Evolutionary conservation across 192 early-diverging fungal genomes (phyloP).

Genomic region (Martensiomyces pterosporus): DNA sequence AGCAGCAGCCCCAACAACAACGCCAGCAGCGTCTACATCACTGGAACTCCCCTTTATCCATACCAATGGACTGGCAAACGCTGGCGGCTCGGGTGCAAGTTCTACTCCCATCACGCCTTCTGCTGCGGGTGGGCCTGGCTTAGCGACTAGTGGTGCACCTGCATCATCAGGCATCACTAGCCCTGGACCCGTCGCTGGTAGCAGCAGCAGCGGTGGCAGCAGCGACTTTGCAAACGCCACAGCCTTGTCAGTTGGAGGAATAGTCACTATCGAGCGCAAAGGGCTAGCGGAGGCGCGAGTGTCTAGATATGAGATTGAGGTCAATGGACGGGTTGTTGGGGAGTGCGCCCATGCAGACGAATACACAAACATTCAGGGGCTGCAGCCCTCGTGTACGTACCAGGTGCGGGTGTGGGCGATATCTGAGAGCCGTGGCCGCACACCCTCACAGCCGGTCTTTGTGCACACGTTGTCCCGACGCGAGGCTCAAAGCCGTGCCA

Average conservation of each 20-base stretch:
- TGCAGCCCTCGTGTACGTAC: constrained; percentile 26
- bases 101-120: too few relatives aligned
- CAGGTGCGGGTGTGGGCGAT: constrained; percentile 42
- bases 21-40: not conserved
- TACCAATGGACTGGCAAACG: too few relatives aligned
- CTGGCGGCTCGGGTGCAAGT: too few relatives aligned
- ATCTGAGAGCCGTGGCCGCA: constrained; percentile 30
- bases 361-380: constrained; percentile 9
- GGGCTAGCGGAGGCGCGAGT: constrained; percentile 17
- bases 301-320: constrained; percentile 30
- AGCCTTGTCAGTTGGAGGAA: not conserved
- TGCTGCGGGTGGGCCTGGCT: too few relatives aligned
- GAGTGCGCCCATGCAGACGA: constrained; percentile 5
- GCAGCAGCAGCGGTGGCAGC: not conserved
- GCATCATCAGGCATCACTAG: not conserved
- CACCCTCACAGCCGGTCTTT: constrained; percentile 36
- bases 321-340: constrained; percentile 36
- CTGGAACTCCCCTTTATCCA: not conserved
- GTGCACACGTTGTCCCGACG: constrained; percentile 19
- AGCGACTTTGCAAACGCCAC: not conserved
- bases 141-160: not conserved
- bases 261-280: constrained; percentile 15
- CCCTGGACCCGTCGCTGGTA: not conserved
- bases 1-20: constrained; percentile 4
- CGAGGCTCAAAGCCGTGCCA: not conserved